Base-by-base conservation (phyloP, 2,329 filamentous ascomycete genomes). In the Paraconiothyrium sp. region DNA sequence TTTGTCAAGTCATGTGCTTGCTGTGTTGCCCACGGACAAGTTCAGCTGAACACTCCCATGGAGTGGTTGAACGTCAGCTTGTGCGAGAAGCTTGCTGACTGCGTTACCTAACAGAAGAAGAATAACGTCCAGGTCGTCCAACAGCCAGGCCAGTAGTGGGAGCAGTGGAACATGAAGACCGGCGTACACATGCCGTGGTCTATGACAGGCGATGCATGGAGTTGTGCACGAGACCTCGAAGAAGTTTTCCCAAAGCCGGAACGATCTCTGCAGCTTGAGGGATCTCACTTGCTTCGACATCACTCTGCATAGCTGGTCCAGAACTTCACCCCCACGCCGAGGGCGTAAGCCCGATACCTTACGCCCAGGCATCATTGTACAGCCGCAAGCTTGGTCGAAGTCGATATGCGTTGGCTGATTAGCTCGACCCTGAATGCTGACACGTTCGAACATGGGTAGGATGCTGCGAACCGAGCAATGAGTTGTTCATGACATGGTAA, bases 121-220 rank as follows among this genome's bases (percentile, higher is more conserved):
- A 92, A 95, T 82, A 94, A 94, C 74, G 87, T 95, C 55, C 92
- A 94, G 78, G 90, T 94, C 66, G 91, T 95, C 64, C 91, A 93
- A 82, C 90, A 92, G 80, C 90, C 74, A 30, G 27, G 27, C 13
- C 71, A 76, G 60, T 73, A 74, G 54, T 39, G 39, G 20, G 55
- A 58, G 57, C 30, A 20, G 49, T 58, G 60, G 60, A 63, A 59
- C 58, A 51, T 48, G 58, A 54, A 47, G 48, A 59, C 55, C 35
- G 58, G 50, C 37, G 59, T 58, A 57, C 55, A 24, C 44, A 67
- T 65, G 66, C 60, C 55, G 58, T 60, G 55, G 59, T 54, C 47
- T 69, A 58, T 59, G 67, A 64, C 58, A 39, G 54, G 59, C 60
- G 41, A 65, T 61, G 66, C 63, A 67, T 62, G 62, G 64, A 51